A percentile compares a stretch with the other conserved stretches of the same genome.
phyloP scores from a whole-genome alignment of 176 grass and related monocot genomes.

The Carex kokanica region DNA sequence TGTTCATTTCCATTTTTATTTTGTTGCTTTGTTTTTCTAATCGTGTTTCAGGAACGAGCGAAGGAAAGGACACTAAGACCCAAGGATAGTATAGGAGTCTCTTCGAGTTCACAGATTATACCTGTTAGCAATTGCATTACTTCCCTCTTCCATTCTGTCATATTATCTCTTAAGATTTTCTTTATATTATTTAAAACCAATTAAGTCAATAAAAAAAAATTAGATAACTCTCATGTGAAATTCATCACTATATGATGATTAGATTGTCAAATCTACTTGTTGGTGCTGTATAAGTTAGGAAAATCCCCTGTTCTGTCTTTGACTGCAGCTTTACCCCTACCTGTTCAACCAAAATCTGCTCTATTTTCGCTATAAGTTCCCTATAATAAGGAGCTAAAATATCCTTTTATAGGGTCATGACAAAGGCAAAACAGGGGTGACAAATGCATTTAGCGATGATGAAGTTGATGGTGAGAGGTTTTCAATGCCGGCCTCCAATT shows the following conservation, averaged over 20 bases:
- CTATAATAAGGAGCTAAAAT: neutral
- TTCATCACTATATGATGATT: neutral
- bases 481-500: slow-evolving; percentile 18
- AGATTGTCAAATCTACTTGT: neutral
- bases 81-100: slow-evolving; percentile 35
- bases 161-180: slow-evolving; percentile 1
- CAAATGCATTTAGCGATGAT: slow-evolving; percentile 24
- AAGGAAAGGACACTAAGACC: slow-evolving; percentile 58
- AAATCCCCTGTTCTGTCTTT: neutral
- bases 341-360: neutral
- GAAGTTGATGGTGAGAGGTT: slow-evolving; percentile 12
- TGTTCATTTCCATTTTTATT: neutral
- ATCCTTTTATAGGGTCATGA: slow-evolving; percentile 2
- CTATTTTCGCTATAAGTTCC: neutral
- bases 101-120: slow-evolving; percentile 41
- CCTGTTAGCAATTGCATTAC: neutral
- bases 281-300: neutral
- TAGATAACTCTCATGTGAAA: neutral
- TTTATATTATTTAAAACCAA: neutral
- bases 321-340: neutral
- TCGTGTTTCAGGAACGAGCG: slow-evolving; percentile 28
- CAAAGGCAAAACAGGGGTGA: neutral
- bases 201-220: neutral
- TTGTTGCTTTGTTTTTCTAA: neutral
- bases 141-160: neutral